phyloP scores from a whole-genome alignment of 345 rosid species.

The Hypericum androsaemum region DNA sequence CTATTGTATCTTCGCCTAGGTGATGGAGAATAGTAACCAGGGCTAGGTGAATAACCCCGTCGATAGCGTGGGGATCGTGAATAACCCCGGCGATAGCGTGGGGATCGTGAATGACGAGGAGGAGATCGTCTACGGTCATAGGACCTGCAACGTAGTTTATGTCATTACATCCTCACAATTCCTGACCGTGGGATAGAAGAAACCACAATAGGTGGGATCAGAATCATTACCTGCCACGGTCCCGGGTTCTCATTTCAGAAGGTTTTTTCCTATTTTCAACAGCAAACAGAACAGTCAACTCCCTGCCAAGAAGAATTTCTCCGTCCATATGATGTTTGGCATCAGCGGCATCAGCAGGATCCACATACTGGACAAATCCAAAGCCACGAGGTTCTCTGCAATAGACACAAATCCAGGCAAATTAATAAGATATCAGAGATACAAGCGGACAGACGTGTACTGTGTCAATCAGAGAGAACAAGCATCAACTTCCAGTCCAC shows the following conservation, averaged over 20 bases:
- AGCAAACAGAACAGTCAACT: slow-evolving; percentile 72
- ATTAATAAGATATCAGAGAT: not conserved
- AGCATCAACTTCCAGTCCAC: slow-evolving; percentile 7
- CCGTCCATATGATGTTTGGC: slow-evolving; percentile 86
- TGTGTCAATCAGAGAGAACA: slow-evolving; percentile 8
- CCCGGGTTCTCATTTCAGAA: slow-evolving; percentile 84
- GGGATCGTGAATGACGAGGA: slow-evolving; percentile 40
- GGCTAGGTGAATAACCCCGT: slow-evolving; percentile 47
- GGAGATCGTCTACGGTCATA: slow-evolving; percentile 53
- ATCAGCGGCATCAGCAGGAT: slow-evolving; percentile 86
- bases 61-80: slow-evolving; percentile 49
- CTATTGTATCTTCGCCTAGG: slow-evolving; percentile 39
- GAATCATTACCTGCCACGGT: slow-evolving; percentile 34
- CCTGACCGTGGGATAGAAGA: not conserved
- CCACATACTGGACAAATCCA: slow-evolving; percentile 77
- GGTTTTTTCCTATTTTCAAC: slow-evolving; percentile 92
- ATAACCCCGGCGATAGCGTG: slow-evolving; percentile 42
- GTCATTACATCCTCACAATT: not conserved
- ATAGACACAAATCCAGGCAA: not conserved
- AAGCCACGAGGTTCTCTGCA: slow-evolving; percentile 87
- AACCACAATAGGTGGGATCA: not conserved
- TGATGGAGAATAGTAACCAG: slow-evolving; percentile 43
- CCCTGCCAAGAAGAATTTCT: slow-evolving; percentile 61
- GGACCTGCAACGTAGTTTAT: slow-evolving; percentile 11
- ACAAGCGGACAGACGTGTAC: not conserved